Evolutionary conservation across 2,329 filamentous ascomycete species (phyloP), one percentile per base, ranked within the genome.

Genomic region (Tolypocladium nubicola): DNA sequence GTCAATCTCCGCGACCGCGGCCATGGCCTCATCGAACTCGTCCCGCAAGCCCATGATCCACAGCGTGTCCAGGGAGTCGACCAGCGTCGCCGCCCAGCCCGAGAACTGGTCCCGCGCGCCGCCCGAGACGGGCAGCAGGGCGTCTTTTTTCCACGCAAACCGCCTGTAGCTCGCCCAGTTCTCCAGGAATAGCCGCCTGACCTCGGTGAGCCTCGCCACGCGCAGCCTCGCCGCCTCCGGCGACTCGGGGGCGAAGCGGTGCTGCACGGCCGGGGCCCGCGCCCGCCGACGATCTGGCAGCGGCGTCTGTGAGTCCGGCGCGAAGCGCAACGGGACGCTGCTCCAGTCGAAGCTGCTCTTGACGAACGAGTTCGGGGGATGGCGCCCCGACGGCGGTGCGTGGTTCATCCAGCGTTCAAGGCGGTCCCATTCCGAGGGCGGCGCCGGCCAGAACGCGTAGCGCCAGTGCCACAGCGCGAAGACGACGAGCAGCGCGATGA

Each of bases 11-110:
- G 79, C 73, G 7, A 84, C 79, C 1, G 81, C 82, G 55, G 76
- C 72, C 3, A 86, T 81, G 2, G 86, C 85, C 61, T 81, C 76
- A 38, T 82, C 76, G 64, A 89, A 90, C 58, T 89, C 86, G 0
- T 80, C 74, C 60, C 78, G 78, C 66, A 89, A 63, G 4, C 80
- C 86, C 80, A 89, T 84, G 61, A 89, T 86, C 85, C 86, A 89
- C 16, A 90, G 73, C n/a, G 83, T 84, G 66, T 89, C 87, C 55
- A 88, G 74, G 3, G 82, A 73, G 66, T 87, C 85, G n/a, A 87
- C 83, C 57, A 87, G 71, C 7, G 84, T 87, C 5, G 84, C 84
- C 8, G 81, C 83, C 84, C 84, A 87, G 30, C 85, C 85, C 16
- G 81, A 82, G 69, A 86, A 87, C 39, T 81, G 79, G 62, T 86